These are phyloP conservation scores for Ceratocystis ficicola DNA, from an alignment of 2,329 filamentous ascomycete species.

Conservation along the genomic window DNA sequence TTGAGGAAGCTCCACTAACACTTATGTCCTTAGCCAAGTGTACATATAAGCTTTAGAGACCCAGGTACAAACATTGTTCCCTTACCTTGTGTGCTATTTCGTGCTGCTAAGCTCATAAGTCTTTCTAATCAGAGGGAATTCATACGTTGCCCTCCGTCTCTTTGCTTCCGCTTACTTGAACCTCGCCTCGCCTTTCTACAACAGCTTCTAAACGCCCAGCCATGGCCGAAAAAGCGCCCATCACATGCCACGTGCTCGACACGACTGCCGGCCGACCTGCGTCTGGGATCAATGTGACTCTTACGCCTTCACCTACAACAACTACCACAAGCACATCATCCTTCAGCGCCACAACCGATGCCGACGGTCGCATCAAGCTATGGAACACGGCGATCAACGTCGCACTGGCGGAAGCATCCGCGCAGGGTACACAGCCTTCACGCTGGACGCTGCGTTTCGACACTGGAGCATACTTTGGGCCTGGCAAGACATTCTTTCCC, in stretches of 20 bases:
- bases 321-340: slow-evolving; percentile 24
- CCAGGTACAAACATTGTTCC: too few species aligned
- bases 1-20: neutral
- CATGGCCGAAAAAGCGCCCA: slow-evolving; percentile 43
- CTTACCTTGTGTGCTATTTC: too few species aligned
- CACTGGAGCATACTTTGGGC: slow-evolving; percentile 58
- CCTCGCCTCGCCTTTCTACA: neutral
- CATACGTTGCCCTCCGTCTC: neutral
- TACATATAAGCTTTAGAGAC: neutral
- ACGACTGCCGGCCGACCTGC: slow-evolving; percentile 63
- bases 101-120: too few species aligned
- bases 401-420: neutral
- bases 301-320: slow-evolving; percentile 34
- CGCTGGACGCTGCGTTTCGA: slow-evolving; percentile 62
- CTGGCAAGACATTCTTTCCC: slow-evolving; percentile 49
- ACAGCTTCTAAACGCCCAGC: slow-evolving; percentile 12
- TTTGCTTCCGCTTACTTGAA: neutral
- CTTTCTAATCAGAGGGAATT: too few species aligned
- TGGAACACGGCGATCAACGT: slow-evolving; percentile 36
- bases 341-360: slow-evolving; percentile 59
- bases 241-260: slow-evolving; percentile 81
- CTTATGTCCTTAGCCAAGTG: neutral
- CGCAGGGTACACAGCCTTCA: slow-evolving; percentile 30
- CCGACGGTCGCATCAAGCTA: slow-evolving; percentile 58
- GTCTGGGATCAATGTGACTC: slow-evolving; percentile 51